Percentiles rank a stretch among this genome's conserved stretches.
These are phyloP conservation scores for Podospora pseudopauciseta DNA, from an alignment of 495 filamentous ascomycete species.

Conservation along the genomic window DNA sequence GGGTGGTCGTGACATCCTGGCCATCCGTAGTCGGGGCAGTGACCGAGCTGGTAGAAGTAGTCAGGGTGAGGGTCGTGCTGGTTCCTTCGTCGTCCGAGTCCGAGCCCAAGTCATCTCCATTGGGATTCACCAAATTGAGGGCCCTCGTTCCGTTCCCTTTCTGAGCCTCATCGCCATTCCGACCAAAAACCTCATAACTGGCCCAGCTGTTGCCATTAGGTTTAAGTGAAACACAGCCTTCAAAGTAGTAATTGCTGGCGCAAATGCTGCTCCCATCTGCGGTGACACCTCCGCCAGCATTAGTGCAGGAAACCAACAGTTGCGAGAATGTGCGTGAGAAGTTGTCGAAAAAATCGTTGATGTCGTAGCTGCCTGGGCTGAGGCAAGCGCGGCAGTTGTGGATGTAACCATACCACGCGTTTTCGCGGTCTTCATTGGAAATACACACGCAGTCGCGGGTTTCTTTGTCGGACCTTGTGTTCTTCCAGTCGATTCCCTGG, in stretches of 20 bases:
- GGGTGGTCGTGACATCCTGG: no score
- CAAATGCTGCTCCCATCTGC: neutral
- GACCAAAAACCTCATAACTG: neutral
- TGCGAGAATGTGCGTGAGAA: neutral
- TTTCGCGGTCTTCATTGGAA: neutral
- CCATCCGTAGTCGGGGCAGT: neutral
- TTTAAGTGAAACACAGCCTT: neutral
- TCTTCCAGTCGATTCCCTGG: neutral
- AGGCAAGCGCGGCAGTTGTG: conserved; percentile 8
- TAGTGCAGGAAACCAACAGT: neutral
- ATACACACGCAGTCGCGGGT: neutral
- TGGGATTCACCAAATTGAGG: neutral
- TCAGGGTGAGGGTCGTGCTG: neutral
- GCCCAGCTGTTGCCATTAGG: conserved; percentile 1
- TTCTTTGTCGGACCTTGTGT: neutral
- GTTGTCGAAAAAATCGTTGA: neutral
- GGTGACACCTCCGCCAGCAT: conserved; percentile 1
- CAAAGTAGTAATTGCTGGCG: neutral
- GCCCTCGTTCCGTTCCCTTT: neutral
- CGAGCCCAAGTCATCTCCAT: neutral
- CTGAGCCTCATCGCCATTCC: neutral
- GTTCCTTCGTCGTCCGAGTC: neutral
- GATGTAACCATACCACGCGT: conserved; percentile 2
- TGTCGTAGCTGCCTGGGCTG: neutral
- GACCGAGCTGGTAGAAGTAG: neutral